Evolutionary conservation across 176 grass and related monocot genomes (phyloP).

Genomic region (Panicum miliaceum): DNA sequence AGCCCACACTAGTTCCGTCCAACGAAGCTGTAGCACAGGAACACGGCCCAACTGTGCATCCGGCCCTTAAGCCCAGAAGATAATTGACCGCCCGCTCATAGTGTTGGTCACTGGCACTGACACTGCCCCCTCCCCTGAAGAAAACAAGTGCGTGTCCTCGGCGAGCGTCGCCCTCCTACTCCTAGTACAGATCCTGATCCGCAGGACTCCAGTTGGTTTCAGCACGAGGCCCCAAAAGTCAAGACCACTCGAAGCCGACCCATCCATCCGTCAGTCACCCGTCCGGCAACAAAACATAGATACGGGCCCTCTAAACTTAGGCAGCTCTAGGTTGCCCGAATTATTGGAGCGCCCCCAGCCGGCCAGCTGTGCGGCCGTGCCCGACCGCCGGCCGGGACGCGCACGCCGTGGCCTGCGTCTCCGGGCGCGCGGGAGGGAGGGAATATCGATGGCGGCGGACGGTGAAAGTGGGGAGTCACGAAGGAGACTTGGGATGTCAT

Average conservation of each 20-base stretch:
- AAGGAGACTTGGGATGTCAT: not conserved
- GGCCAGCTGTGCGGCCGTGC: not conserved
- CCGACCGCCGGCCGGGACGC: not conserved
- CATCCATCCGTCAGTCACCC: not conserved
- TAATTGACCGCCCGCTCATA: too few species aligned
- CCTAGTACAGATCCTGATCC: not conserved
- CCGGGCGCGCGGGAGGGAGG: not conserved
- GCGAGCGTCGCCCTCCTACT: not conserved
- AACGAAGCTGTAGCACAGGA: not conserved
- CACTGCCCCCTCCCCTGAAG: not conserved
- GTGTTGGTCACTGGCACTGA: too few species aligned
- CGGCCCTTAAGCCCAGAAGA: not conserved
- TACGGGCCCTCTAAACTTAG: not conserved
- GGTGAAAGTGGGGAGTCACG: not conserved
- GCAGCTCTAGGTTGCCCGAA: conserved; percentile 4
- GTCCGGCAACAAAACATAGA: not conserved
- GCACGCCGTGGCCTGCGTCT: not conserved
- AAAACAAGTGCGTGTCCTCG: not conserved
- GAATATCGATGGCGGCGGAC: not conserved
- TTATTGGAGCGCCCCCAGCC: not conserved
- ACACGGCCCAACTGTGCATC: not conserved
- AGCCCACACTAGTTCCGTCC: not conserved
- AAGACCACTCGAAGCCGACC: not conserved
- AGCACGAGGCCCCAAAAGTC: not conserved
- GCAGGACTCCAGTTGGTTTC: not conserved